These are phyloP conservation scores for Sugiyamaella boreocaroliniensis DNA, from an alignment of 805 yeast genomes.

Conservation along the genomic window DNA sequence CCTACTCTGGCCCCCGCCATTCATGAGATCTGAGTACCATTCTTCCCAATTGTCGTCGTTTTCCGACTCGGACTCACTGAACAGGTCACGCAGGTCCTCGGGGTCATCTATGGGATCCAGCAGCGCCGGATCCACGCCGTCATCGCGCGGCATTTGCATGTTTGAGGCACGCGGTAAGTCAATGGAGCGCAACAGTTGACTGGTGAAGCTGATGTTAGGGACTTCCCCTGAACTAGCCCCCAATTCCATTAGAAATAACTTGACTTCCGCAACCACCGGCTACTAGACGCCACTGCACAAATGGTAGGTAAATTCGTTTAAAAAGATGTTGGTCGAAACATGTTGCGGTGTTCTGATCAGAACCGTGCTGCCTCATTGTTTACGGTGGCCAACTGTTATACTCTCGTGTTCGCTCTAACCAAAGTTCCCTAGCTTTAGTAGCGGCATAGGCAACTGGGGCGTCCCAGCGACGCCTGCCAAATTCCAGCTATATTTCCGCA, in stretches of 20 bases:
- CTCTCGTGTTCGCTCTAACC: background rate
- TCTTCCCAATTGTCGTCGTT: conserved; percentile 23
- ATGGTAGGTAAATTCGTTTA: background rate
- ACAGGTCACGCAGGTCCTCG: conserved; percentile 18
- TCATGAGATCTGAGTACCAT: background rate
- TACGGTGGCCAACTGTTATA: background rate
- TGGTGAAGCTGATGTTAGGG: background rate
- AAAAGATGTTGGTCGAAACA: too few relatives aligned
- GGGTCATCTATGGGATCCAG: background rate
- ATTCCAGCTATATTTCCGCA: conserved; percentile 84
- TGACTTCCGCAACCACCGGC: background rate
- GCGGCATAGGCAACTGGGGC: conserved; percentile 1
- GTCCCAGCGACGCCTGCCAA: conserved; percentile 22
- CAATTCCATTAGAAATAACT: background rate
- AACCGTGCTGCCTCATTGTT: background rate
- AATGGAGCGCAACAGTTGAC: background rate
- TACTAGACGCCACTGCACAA: background rate
- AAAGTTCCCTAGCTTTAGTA: conserved; percentile 8
- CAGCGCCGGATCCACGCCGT: background rate
- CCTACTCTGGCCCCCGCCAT: background rate
- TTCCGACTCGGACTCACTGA: conserved; percentile 28
- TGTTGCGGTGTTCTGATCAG: too few relatives aligned
- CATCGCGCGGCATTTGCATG: background rate
- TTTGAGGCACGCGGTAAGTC: background rate
- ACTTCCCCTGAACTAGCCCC: background rate